These are phyloP conservation scores for Inga leiocalycina DNA, from an alignment of 306 rosid species.

Conservation along the genomic window DNA sequence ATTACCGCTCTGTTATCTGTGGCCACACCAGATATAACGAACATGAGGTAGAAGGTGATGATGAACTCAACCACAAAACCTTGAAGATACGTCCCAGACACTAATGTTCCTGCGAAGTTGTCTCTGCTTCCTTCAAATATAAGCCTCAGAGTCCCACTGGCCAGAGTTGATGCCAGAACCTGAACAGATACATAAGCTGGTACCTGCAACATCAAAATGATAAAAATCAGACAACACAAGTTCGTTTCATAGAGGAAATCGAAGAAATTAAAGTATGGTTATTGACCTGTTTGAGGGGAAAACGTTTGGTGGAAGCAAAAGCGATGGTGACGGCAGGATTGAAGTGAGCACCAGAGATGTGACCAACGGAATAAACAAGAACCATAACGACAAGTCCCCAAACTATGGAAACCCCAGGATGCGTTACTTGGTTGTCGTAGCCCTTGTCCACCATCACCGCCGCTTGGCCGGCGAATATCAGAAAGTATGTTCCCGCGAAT, in stretches of 20 bases:
- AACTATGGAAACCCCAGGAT: conserved; percentile 63
- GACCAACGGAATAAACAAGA: conserved; percentile 74
- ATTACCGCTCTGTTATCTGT: conserved; percentile 88
- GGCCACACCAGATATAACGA: conserved; percentile 77
- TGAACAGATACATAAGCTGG: conserved; percentile 69
- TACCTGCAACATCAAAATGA: conserved; percentile 46
- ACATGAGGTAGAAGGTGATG: conserved; percentile 86
- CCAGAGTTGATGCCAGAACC: conserved; percentile 72
- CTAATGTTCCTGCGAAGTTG: conserved; percentile 69
- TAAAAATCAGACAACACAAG: too few species aligned
- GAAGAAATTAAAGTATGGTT: background rate
- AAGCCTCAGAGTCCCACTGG: conserved; percentile 71
- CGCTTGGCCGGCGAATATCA: conserved; percentile 80
- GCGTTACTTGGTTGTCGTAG: conserved; percentile 46
- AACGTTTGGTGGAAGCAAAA: conserved; percentile 65
- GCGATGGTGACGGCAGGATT: conserved; percentile 93
- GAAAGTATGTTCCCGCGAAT: conserved; percentile 73
- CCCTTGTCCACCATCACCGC: conserved; percentile 64
- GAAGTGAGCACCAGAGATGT: conserved; percentile 90
- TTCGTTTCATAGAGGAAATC: too few species aligned
- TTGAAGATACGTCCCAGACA: conserved; percentile 58
- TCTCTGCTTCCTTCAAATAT: conserved; percentile 44
- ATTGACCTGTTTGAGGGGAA: conserved; percentile 70
- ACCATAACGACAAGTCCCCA: conserved; percentile 85
- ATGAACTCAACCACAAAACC: conserved; percentile 77